Percentiles rank a stretch among this genome's conserved stretches.
These are phyloP conservation scores for Paramecium pentaurelia DNA, from an alignment of 73 alveolate genomes.

Conservation along the genomic window DNA sequence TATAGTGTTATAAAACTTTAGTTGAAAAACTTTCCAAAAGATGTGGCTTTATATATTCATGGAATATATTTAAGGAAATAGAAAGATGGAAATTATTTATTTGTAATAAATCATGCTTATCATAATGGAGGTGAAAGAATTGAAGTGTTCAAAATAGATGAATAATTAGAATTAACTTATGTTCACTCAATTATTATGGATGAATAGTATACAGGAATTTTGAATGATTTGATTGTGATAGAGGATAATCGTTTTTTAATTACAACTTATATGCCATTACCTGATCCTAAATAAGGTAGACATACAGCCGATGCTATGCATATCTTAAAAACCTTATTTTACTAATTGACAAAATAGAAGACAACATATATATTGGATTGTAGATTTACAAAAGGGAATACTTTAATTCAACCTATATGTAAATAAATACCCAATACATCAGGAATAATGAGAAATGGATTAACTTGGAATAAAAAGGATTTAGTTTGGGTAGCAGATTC, in stretches of 20 bases:
- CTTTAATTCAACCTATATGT: not conserved
- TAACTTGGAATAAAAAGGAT: conserved; percentile 35
- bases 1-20: not conserved
- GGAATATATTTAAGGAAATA: not conserved
- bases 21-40: not conserved
- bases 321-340: not conserved
- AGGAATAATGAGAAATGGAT: not conserved
- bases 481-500: conserved; percentile 40
- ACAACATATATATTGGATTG: conserved; percentile 7
- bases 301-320: not conserved
- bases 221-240: not conserved
- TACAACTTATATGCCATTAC: not conserved
- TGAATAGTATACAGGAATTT: not conserved
- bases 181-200: not conserved
- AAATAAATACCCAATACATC: not conserved
- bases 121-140: conserved; percentile 44
- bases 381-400: not conserved
- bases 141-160: not conserved
- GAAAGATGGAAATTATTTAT: not conserved
- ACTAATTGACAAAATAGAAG: not conserved
- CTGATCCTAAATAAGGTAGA: not conserved
- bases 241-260: not conserved
- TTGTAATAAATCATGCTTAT: conserved; percentile 6
- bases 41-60: conserved; percentile 15
- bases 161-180: not conserved